These are phyloP conservation scores for Boehmeria nivea DNA, from an alignment of 306 rosid genomes.

Conservation along the genomic window DNA sequence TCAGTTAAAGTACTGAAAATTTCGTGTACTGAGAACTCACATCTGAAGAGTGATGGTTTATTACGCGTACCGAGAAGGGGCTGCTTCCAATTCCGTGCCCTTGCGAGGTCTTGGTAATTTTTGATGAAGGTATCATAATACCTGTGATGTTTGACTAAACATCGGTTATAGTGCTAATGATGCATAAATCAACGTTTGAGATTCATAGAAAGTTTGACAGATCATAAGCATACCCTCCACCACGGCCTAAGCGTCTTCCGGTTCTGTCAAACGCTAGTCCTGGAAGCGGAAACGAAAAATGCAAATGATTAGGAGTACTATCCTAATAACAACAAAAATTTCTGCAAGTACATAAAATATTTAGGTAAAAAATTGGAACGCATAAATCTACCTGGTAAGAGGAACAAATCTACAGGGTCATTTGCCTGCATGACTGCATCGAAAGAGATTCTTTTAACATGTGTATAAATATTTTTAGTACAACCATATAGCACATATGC, in stretches of 20 bases:
- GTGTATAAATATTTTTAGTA: background rate
- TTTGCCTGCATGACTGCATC: slow-evolving; percentile 85
- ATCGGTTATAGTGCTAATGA: background rate
- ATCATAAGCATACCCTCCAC: slow-evolving; percentile 81
- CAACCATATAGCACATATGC: background rate
- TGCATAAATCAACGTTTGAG: background rate
- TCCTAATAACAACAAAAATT: slow-evolving; percentile 8
- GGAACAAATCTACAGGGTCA: slow-evolving; percentile 83
- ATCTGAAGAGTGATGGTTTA: slow-evolving; percentile 11
- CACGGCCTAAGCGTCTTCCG: slow-evolving; percentile 95
- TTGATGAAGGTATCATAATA: slow-evolving; percentile 82
- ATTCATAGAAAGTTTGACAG: no score
- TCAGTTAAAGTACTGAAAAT: slow-evolving; percentile 7
- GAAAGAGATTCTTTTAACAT: slow-evolving; percentile 26
- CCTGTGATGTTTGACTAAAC: slow-evolving; percentile 26
- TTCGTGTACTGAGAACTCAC: slow-evolving; percentile 3
- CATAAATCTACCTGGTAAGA: slow-evolving; percentile 68
- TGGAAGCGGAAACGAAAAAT: slow-evolving; percentile 27
- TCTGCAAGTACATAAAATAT: background rate
- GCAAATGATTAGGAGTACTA: background rate
- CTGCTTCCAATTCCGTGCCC: slow-evolving; percentile 66
- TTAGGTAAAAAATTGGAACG: background rate
- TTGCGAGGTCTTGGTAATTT: slow-evolving; percentile 73
- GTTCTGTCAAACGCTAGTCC: slow-evolving; percentile 93
- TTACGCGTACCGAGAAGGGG: slow-evolving; percentile 67